These are phyloP conservation scores for Dactylellina haptotyla DNA, from an alignment of 2,329 filamentous ascomycete species.

Conservation along the genomic window DNA sequence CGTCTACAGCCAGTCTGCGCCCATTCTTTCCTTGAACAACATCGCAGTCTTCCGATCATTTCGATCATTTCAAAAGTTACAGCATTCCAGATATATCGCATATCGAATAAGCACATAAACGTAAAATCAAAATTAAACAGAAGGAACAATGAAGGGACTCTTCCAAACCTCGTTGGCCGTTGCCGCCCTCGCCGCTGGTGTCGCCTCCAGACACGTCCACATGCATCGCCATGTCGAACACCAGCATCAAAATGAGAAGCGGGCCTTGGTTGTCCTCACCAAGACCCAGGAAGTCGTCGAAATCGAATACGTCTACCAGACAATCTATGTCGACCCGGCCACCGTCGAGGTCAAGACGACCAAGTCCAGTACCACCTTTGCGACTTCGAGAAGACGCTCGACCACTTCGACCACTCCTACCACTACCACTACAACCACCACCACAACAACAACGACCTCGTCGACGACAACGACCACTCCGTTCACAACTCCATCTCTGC, in stretches of 20 bases:
- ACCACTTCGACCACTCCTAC: slow-evolving; percentile 5
- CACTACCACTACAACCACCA: slow-evolving; percentile 16
- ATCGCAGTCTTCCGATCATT: background rate
- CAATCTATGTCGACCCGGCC: slow-evolving; percentile 38
- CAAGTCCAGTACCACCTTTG: background rate
- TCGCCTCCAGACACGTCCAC: slow-evolving; percentile 21
- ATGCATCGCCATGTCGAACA: slow-evolving; percentile 34
- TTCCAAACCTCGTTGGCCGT: slow-evolving; percentile 37
- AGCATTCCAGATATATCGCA: background rate
- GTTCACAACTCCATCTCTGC: slow-evolving; percentile 8
- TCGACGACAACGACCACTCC: slow-evolving; percentile 1
- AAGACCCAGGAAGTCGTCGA: slow-evolving; percentile 49
- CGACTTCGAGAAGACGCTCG: background rate
- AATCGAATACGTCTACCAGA: slow-evolving; percentile 41
- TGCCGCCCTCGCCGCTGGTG: slow-evolving; percentile 22
- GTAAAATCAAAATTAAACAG: slow-evolving; percentile 3
- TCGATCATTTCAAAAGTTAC: background rate
- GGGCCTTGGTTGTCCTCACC: slow-evolving; percentile 46
- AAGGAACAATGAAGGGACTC: slow-evolving; percentile 52
- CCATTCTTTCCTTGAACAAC: slow-evolving; percentile 26
- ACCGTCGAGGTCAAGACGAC: background rate
- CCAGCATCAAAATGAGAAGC: slow-evolving; percentile 37
- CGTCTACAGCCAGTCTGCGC: slow-evolving; percentile 34
- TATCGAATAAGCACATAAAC: slow-evolving; percentile 1
- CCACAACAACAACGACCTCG: slow-evolving; percentile 5